phyloP scores from a whole-genome alignment of 441 rosid species.

The Dalechampia spathulata region DNA sequence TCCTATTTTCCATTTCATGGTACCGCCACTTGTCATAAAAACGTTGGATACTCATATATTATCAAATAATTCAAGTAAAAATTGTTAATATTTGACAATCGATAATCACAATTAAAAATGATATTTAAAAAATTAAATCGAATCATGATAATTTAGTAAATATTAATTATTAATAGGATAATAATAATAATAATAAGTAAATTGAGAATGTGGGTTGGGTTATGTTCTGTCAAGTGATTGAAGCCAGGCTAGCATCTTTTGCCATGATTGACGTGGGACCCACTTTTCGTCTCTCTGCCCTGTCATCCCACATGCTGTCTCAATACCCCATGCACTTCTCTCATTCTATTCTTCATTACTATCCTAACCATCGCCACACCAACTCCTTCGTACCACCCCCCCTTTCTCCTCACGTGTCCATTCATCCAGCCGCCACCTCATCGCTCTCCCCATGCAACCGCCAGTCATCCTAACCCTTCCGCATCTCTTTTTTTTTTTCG shows the following conservation, averaged over 20 bases:
- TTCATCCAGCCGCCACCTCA: neutral
- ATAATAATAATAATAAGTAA: neutral
- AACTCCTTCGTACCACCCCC: neutral
- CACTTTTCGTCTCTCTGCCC: conserved; percentile 23
- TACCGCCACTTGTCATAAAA: no score
- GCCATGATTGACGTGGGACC: conserved; percentile 48
- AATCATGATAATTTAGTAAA: neutral
- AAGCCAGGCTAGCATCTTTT: conserved; percentile 52
- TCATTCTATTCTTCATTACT: neutral
- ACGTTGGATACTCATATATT: no score
- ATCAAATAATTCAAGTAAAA: no score
- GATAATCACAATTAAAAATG: no score
- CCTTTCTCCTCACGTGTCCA: neutral
- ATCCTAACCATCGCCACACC: neutral
- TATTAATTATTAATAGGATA: neutral
- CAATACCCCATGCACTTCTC: conserved; percentile 16
- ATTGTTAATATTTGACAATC: no score
- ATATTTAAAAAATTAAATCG: no score
- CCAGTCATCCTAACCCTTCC: neutral
- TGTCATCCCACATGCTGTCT: conserved; percentile 57
- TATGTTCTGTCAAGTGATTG: conserved; percentile 44
- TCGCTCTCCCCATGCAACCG: neutral
- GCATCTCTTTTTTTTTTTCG: neutral
- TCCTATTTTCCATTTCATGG: no score
- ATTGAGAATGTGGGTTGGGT: neutral